A percentile compares a stretch with the other conserved stretches of the same genome.
Evolutionary conservation across 805 yeast species (phyloP).

Genomic region (Zygosaccharomyces bailii): DNA sequence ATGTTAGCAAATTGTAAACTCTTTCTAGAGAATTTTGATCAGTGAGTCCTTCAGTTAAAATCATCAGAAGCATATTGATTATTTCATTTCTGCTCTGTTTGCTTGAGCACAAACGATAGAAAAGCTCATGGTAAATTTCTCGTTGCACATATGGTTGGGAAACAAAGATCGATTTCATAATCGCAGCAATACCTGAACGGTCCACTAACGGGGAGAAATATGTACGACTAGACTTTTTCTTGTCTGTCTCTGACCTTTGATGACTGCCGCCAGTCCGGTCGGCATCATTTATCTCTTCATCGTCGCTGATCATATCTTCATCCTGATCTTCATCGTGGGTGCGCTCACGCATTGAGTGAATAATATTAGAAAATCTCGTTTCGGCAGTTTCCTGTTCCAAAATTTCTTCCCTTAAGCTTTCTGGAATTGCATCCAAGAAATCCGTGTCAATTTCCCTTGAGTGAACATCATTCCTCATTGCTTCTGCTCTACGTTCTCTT

Average conservation of each 20-base stretch:
- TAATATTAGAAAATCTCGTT: slow-evolving; percentile 35
- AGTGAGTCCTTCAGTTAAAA: slow-evolving; percentile 70
- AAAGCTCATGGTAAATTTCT: slow-evolving; percentile 59
- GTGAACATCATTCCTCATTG: slow-evolving; percentile 40
- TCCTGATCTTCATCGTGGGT: slow-evolving; percentile 19
- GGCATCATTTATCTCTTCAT: slow-evolving; percentile 11
- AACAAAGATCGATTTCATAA: slow-evolving; percentile 65
- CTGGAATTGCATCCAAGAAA: slow-evolving; percentile 78
- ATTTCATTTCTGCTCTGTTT: slow-evolving; percentile 77
- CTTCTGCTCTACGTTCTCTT: slow-evolving; percentile 66
- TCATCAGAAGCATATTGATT: slow-evolving; percentile 59
- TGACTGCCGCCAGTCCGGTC: slow-evolving; percentile 12
- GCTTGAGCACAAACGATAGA: slow-evolving; percentile 65
- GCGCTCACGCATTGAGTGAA: slow-evolving; percentile 12
- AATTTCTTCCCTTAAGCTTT: slow-evolving; percentile 56
- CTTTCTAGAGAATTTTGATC: slow-evolving; percentile 60
- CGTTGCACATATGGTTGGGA: slow-evolving; percentile 65
- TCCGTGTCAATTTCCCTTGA: slow-evolving; percentile 73
- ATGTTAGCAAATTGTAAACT: slow-evolving; percentile 54
- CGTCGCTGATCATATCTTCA: slow-evolving; percentile 19
- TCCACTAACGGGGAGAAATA: slow-evolving; percentile 69
- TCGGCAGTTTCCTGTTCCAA: slow-evolving; percentile 53
- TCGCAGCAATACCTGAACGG: slow-evolving; percentile 66
- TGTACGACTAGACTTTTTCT: slow-evolving; percentile 36
- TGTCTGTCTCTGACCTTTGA: slow-evolving; percentile 23